Percentiles rank a stretch among this genome's conserved stretches.
phyloP scores from a whole-genome alignment of 2,329 filamentous ascomycete species.

The Fusarium sublunatum region DNA sequence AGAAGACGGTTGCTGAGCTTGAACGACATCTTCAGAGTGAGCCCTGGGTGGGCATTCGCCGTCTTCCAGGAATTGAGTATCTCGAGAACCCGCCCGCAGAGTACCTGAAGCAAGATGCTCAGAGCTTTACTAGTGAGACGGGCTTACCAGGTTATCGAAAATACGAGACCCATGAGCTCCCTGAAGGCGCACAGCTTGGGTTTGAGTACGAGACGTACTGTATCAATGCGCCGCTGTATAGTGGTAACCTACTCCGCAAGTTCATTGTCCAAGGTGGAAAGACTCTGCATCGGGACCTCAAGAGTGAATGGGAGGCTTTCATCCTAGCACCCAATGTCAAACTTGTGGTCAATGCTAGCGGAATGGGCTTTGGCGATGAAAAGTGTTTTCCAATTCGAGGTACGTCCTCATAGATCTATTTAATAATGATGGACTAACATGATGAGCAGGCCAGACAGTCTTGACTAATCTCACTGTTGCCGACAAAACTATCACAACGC shows the following conservation, averaged over 20 bases:
- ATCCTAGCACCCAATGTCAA: constrained; percentile 37
- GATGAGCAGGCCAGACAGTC: constrained; percentile 48
- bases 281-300: constrained; percentile 45
- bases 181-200: constrained; percentile 57
- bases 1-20: constrained; percentile 44
- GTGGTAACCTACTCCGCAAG: constrained; percentile 50
- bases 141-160: constrained; percentile 46
- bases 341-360: constrained; percentile 51
- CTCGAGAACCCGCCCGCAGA: constrained; percentile 57
- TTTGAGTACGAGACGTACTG: constrained; percentile 66
- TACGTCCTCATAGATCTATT: constrained; percentile 1
- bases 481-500: constrained; percentile 63
- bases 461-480: constrained; percentile 53
- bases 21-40: constrained; percentile 37
- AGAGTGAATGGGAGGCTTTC: constrained; percentile 50
- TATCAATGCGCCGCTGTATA: constrained; percentile 66
- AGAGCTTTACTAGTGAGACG: constrained; percentile 45
- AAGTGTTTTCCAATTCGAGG: constrained; percentile 52
- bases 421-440: not conserved
- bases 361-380: constrained; percentile 49
- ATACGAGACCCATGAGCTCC: constrained; percentile 53
- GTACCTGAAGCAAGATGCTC: constrained; percentile 51
- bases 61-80: constrained; percentile 63
- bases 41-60: constrained; percentile 58
- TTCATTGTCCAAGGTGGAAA: constrained; percentile 49